A percentile compares a stretch with the other conserved stretches of the same genome.
Evolutionary conservation across 1,139 yeast genomes (phyloP).

Genomic region (Yamadazyma blattariae): DNA sequence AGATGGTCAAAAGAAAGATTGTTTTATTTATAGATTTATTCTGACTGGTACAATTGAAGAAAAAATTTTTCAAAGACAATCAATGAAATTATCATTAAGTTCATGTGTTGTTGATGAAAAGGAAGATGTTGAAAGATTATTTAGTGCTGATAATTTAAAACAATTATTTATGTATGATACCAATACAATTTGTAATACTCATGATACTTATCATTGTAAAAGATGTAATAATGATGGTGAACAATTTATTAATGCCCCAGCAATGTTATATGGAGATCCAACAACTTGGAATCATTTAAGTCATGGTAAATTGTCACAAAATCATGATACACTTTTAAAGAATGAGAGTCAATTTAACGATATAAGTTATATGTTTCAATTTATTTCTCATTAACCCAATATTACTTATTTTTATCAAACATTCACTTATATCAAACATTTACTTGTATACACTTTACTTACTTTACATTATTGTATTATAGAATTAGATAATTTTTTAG

Average conservation of each 20-base stretch:
- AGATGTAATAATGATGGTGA: conserved; percentile 54
- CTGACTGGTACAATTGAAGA: conserved; percentile 96
- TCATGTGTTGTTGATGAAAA: conserved; percentile 97
- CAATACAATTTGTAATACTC: conserved; percentile 82
- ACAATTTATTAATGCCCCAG: conserved; percentile 67
- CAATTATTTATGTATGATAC: conserved; percentile 73
- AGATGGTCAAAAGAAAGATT: conserved; percentile 97
- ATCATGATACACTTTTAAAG: conserved; percentile 73
- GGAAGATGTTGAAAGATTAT: conserved; percentile 90
- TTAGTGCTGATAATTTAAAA: conserved; percentile 75
- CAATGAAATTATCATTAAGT: conserved; percentile 91
- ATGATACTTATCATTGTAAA: conserved; percentile 85
- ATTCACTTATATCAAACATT: too few species aligned
- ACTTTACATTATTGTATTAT: too few species aligned
- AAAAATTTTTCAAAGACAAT: conserved; percentile 92
- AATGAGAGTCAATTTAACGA: conserved; percentile 71
- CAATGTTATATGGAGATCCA: conserved; percentile 96
- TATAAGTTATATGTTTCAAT: conserved; percentile 87
- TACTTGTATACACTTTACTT: too few species aligned
- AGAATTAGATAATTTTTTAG: too few species aligned
- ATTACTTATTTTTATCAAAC: not conserved
- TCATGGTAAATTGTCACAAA: conserved; percentile 54
- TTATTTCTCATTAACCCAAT: conserved; percentile 35
- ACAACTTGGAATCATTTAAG: conserved; percentile 95
- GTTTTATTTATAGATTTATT: conserved; percentile 90